Percentiles rank a stretch among this genome's conserved stretches.
These are phyloP conservation scores for Wickerhamomyces canadensis DNA, from an alignment of 805 yeast species.

Conservation along the genomic window DNA sequence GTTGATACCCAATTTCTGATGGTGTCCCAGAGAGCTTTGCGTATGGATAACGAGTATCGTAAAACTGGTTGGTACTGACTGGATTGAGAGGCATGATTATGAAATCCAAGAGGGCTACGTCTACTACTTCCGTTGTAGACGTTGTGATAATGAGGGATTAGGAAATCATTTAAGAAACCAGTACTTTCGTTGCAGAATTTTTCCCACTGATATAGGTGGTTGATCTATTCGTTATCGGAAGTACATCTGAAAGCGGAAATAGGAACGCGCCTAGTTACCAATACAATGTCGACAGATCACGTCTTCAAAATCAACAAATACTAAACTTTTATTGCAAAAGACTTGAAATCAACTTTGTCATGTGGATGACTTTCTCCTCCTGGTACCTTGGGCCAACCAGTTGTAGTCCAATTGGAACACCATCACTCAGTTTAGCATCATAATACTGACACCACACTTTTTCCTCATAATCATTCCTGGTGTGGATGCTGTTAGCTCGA, in stretches of 20 bases:
- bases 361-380: conserved; percentile 17
- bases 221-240: no score
- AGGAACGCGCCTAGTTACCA: no score
- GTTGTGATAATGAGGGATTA: background rate
- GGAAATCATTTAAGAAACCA: no score
- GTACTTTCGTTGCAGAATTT: no score
- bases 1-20: conserved; percentile 29
- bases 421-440: conserved; percentile 6
- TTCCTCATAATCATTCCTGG: conserved; percentile 4
- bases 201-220: no score
- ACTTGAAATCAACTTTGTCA: conserved; percentile 3
- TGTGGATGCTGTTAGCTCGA: background rate
- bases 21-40: conserved; percentile 20
- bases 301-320: no score
- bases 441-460: conserved; percentile 6
- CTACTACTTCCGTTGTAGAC: no score
- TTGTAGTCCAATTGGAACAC: conserved; percentile 17
- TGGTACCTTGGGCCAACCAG: conserved; percentile 17
- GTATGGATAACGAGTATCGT: conserved; percentile 24
- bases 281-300: no score
- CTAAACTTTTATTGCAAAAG: no score
- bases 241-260: background rate
- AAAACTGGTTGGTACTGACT: conserved; percentile 15
- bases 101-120: no score
- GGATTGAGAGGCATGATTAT: conserved; percentile 2